Conservation (phyloP, 768 basidiomycete species). For the Boletus subparvulus region DNA sequence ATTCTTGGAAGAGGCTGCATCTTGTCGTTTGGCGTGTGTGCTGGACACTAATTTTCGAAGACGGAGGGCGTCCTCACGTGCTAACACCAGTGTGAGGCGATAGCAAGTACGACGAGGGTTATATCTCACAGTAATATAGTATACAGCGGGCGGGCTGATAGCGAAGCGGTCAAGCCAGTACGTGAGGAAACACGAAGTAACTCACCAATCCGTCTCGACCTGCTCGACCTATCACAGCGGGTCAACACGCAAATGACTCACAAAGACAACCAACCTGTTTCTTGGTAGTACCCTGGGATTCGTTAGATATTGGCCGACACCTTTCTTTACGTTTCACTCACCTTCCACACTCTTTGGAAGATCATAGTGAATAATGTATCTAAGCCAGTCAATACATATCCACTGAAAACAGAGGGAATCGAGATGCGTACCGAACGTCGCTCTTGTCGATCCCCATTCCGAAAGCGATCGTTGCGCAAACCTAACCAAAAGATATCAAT, state of each 20-base stretch:
- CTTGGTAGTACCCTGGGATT: constrained; percentile 75
- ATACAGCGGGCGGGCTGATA: constrained; percentile 74
- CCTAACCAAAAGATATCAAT: constrained; percentile 37
- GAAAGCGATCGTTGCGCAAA: constrained; percentile 81
- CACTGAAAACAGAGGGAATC: background rate
- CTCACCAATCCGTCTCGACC: constrained; percentile 74
- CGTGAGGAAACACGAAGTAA: background rate
- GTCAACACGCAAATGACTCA: background rate
- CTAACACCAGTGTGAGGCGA: constrained; percentile 34
- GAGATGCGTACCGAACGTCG: constrained; percentile 56
- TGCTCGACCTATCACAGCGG: constrained; percentile 57
- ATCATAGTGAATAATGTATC: constrained; percentile 82
- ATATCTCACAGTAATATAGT: constrained; percentile 70
- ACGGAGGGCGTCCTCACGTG: constrained; percentile 69
- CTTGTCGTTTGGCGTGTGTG: constrained; percentile 45
- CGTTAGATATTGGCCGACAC: background rate
- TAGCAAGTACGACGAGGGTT: background rate
- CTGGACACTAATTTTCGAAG: constrained; percentile 53
- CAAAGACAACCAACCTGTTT: constrained; percentile 56
- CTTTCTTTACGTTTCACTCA: constrained; percentile 21
- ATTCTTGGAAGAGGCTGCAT: constrained; percentile 41
- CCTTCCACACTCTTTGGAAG: constrained; percentile 84
- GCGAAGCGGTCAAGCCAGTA: background rate
- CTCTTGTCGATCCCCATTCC: constrained; percentile 86
- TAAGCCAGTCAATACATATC: constrained; percentile 16